Conservation (phyloP, 306 rosid species). For the Ziziphus jujuba region DNA sequence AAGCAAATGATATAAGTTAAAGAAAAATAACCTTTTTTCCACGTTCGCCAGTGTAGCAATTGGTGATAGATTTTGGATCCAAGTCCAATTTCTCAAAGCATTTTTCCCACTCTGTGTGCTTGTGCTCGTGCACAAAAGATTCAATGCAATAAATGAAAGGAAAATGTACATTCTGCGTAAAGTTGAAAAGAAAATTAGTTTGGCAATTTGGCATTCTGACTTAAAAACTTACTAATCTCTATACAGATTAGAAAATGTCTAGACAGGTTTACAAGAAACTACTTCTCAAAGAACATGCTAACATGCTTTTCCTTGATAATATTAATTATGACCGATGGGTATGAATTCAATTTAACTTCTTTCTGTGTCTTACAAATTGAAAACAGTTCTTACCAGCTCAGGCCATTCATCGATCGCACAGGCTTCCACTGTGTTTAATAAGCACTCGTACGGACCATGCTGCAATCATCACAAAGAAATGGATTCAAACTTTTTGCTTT, state of each 20-base stretch:
- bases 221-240: neutral
- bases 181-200: slow-evolving; percentile 1
- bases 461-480: slow-evolving; percentile 38
- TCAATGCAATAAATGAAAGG: slow-evolving; percentile 76
- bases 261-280: neutral
- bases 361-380: neutral
- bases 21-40: slow-evolving; percentile 70
- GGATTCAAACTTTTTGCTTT: neutral
- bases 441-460: slow-evolving; percentile 86
- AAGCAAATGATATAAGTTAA: slow-evolving; percentile 1
- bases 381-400: slow-evolving; percentile 51
- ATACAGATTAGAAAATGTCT: neutral
- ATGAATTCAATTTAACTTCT: neutral
- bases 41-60: slow-evolving; percentile 58
- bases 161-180: slow-evolving; percentile 68
- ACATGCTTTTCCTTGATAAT: neutral
- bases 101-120: slow-evolving; percentile 56
- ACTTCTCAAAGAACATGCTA: neutral
- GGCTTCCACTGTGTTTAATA: slow-evolving; percentile 78
- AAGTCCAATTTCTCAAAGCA: slow-evolving; percentile 65
- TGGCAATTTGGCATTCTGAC: neutral
- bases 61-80: slow-evolving; percentile 52
- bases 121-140: slow-evolving; percentile 36
- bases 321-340: neutral
- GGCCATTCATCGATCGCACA: slow-evolving; percentile 85